Percentiles rank a stretch among this genome's conserved stretches.
Conservation (phyloP, 108 stramenopile species). For the Seminavis robusta region DNA sequence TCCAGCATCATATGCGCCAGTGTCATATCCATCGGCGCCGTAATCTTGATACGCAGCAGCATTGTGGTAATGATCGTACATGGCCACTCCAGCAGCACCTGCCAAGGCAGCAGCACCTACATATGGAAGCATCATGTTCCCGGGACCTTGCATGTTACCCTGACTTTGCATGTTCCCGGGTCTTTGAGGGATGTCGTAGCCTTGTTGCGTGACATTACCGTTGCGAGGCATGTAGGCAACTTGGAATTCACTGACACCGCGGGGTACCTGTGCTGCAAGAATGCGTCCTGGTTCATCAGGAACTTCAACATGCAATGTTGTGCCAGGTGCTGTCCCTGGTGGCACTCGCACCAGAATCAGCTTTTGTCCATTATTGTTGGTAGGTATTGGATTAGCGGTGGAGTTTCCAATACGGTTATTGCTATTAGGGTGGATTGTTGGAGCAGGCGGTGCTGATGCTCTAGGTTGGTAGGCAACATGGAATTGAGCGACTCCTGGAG, state of each 20-base stretch:
- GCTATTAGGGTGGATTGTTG: not conserved
- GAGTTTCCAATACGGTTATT: not conserved
- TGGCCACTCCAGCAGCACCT: too few species aligned
- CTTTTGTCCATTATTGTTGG: too few species aligned
- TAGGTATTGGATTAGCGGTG: not conserved
- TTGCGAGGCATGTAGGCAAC: slow-evolving; percentile 21
- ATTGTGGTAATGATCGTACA: too few species aligned
- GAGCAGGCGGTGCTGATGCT: not conserved
- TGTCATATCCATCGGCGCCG: too few species aligned
- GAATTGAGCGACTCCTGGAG: slow-evolving; percentile 32
- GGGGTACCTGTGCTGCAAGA: slow-evolving; percentile 13
- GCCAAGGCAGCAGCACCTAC: too few species aligned
- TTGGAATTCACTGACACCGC: slow-evolving; percentile 14
- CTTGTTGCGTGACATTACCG: too few species aligned
- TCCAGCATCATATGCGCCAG: too few species aligned
- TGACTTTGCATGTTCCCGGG: too few species aligned
- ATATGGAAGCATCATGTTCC: too few species aligned
- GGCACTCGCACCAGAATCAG: slow-evolving; percentile 17
- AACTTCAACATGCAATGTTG: slow-evolving; percentile 14
- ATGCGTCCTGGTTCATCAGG: slow-evolving; percentile 28
- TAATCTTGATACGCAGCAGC: too few species aligned
- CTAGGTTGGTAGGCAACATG: slow-evolving; percentile 32
- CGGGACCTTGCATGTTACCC: too few species aligned
- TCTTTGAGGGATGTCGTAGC: too few species aligned
- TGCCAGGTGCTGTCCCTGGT: slow-evolving; percentile 17